Percentiles rank a stretch among this genome's conserved stretches.
Conservation (phyloP, 768 basidiomycete species). For the Panaeolus papilionaceus region DNA sequence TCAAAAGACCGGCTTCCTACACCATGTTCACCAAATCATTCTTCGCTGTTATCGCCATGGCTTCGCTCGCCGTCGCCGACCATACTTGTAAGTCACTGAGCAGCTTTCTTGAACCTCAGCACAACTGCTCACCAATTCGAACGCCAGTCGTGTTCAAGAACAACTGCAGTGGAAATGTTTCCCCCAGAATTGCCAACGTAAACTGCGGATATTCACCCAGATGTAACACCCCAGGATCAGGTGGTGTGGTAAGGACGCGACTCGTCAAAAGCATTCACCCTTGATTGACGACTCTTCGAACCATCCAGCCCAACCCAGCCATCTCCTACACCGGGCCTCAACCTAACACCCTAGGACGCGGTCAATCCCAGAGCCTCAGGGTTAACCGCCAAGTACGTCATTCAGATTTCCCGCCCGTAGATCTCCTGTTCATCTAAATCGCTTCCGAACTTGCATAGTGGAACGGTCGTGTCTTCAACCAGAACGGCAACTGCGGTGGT, state of each 20-base stretch:
- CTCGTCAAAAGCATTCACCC: not conserved
- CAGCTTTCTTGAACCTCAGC: not conserved
- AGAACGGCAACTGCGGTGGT: slow-evolving; percentile 43
- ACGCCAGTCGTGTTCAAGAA: slow-evolving; percentile 42
- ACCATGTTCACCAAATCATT: slow-evolving; percentile 11
- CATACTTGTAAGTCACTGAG: slow-evolving; percentile 27
- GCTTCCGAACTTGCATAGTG: slow-evolving; percentile 31
- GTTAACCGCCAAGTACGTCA: slow-evolving; percentile 35
- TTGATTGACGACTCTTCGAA: not conserved
- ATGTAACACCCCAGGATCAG: slow-evolving; percentile 40
- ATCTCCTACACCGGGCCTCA: slow-evolving; percentile 42
- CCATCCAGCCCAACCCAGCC: slow-evolving; percentile 35
- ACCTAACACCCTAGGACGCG: slow-evolving; percentile 34
- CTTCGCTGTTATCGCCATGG: slow-evolving; percentile 13
- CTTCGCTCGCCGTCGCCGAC: slow-evolving; percentile 24
- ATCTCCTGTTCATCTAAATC: not conserved
- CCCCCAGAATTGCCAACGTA: slow-evolving; percentile 42
- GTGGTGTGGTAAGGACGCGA: slow-evolving; percentile 34
- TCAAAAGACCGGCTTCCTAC: not conserved
- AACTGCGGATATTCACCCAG: slow-evolving; percentile 50
- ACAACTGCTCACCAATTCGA: not conserved
- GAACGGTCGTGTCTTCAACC: slow-evolving; percentile 48
- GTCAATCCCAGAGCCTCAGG: slow-evolving; percentile 34
- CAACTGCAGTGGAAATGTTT: slow-evolving; percentile 37
- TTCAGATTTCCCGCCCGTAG: not conserved